These are phyloP conservation scores for Eucalyptus pauciflora DNA, from an alignment of 345 rosid genomes.

Conservation along the genomic window DNA sequence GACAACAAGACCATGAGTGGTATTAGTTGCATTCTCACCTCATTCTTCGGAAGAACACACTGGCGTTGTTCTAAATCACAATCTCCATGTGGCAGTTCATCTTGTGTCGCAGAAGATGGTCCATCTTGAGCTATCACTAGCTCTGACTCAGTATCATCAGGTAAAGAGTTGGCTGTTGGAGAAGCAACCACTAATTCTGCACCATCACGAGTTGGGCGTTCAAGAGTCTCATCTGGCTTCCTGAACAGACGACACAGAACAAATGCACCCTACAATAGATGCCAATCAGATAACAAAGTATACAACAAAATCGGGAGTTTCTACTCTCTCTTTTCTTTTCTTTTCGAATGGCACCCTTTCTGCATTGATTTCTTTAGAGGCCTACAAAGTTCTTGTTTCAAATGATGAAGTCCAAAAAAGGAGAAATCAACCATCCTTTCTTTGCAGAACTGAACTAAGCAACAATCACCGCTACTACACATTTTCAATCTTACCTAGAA, in stretches of 20 bases:
- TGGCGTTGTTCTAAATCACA: background rate
- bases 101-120: background rate
- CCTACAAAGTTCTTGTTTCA: background rate
- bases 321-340: background rate
- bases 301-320: background rate
- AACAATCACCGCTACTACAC: background rate
- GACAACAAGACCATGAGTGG: background rate
- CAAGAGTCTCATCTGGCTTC: slow-evolving; percentile 15
- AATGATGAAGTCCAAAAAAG: background rate
- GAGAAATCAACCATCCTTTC: background rate
- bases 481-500: background rate
- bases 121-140: background rate
- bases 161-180: slow-evolving; percentile 11
- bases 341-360: background rate
- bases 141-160: slow-evolving; percentile 6
- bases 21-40: background rate
- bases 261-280: slow-evolving; percentile 14
- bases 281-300: background rate
- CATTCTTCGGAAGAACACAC: background rate
- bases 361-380: background rate
- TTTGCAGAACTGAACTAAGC: background rate
- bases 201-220: slow-evolving; percentile 1
- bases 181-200: background rate
- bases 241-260: slow-evolving; percentile 32
- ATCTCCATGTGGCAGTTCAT: background rate